Base-by-base conservation (phyloP, 768 basidiomycete genomes). In the Mycena alexandri region DNA sequence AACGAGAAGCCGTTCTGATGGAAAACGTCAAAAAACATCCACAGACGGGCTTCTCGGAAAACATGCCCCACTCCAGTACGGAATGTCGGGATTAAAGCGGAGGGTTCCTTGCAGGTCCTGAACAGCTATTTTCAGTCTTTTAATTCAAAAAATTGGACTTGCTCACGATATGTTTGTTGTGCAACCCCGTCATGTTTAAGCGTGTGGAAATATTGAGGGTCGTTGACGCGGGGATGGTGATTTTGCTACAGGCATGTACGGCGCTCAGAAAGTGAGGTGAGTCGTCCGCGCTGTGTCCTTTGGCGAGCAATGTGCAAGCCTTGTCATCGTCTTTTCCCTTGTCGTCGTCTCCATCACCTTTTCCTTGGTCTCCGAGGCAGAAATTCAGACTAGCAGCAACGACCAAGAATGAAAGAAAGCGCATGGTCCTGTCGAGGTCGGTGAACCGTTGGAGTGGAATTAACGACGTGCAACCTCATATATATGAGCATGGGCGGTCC, bases 1-100 rank as follows among this genome's bases (percentile, higher is more conserved):
- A 87, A 84, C 61, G 79, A 81, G 72, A 87, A 87, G 8, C 76
- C 85, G 64, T 87, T 87, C 82, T 83, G 44, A 81, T 82, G 87
- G 86, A 88, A 68, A 65, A 21, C 5, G 60, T 3, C 34, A 44
- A 8, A 43, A 33, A 38, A 9, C 11, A 38, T 14, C 9, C 14
- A 14, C 2, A 38, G 38, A 38, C 38, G 38, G 38, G 38, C 38
- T 38, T 38, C 38, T 14, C 14, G 38, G 10, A 38, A 14, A 38
- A 11, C 38, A 38, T 38, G 85, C 85, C 53, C 82, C 84, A 50
- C 81, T 82, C 87, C 86, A 88, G 67, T 87, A 87, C 8, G 81
- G 77, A 59, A 88, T 82, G 62, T 88, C 77, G 3, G 82, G 80
- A 33, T 79, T 78, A 72, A 87, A 87, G 60, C 79, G 80, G 41